Evolutionary conservation across 768 basidiomycete genomes (phyloP), one percentile per base, ranked within the genome.

Genomic region (Mycena latifolia): DNA sequence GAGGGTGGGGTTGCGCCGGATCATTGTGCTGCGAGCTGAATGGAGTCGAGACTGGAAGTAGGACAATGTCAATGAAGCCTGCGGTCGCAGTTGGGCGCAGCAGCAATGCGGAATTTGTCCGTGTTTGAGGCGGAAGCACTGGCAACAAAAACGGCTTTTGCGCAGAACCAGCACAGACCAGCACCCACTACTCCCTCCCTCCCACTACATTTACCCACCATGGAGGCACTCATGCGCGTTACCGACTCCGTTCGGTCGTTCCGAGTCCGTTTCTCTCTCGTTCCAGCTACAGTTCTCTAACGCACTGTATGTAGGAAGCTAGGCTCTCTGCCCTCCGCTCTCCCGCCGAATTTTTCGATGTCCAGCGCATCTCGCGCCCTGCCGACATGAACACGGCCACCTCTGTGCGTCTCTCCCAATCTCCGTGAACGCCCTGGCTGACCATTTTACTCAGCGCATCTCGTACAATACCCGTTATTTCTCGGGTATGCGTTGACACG

Each of bases 381-480:
- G 89, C 89, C 27, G 93, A 96, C 75, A 75, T 94, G 51, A 93
- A 93, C 76, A 85, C 89, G 66, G 92, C 92, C 48, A 91, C 90
- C 39, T 87, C 89, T 70, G 92, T 92, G 67, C 73, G 89, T 80
- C 29, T 46, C 37, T 35, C n/a, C 18, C 4, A 18, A 41, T 20
- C 5, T 50, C 24, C 45, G 55, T 25, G 3, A 2, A 17, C 8
- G 43, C 2, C 17, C n/a, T 10, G 24, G 10, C 60, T 58, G 43
- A n/a, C 24, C 29, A 59, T 54, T 54, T 55, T 25, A 56, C 25
- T 57, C 74, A 95, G 94, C 89, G 95, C 64, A 93, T 96, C 86
- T 93, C 94, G 25, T 95, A 97, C 83, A 97, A 97, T 81, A 95
- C 95, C 43, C 90, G 92, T 53, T 94, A 93, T 76, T 94, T 93